Evolutionary conservation across 1,284 basidiomycete genomes (phyloP), one percentile per base, ranked within the genome.

Genomic region (Ustanciosporium gigantosporum): DNA sequence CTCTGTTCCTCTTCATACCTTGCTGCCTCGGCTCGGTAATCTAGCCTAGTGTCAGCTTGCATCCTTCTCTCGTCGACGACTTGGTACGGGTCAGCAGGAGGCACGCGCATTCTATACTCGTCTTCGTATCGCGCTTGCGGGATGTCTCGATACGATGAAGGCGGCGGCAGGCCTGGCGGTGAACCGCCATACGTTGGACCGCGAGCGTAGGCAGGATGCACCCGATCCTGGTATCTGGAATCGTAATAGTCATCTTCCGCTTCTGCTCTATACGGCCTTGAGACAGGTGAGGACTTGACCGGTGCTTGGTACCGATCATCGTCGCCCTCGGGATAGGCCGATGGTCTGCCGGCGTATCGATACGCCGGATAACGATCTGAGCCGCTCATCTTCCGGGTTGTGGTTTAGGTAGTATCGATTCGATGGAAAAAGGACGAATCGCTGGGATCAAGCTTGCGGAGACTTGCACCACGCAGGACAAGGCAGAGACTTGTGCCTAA

Each of bases 121-220:
- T 59, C 44, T 24, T 47, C 46, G 40, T 55, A 50, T 15, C 43
- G 45, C 11, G 46, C 50, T 51, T 50, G 46, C 15, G 50, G 40
- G 4, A 41, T 36, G 13, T 51, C 49, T 20, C 44, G 46, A 27
- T 56, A 61, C 25, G 46, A 22, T 13, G 43, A 36, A 36, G 57
- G 39, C 13, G 44, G 36, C 19, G 43, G 41, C n/a, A 36, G 31
- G 21, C 46, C 34, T 8, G 58, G 31, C 8, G 58, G 40, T 2
- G 27, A 45, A 36, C n/a, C n/a, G n/a, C 20, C 53, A 17, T 64
- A 64, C 13, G 53, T 44, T 8, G 46, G 53, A 19, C 35, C 49
- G 23, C 51, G 42, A 21, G 29, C 29, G 34, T 64, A 64, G 19
- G 60, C 49, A 16, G 60, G 55, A n/a, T 64, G 60, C 25, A 47